These are phyloP conservation scores for Trametes pubescens DNA, from an alignment of 1,284 basidiomycete genomes.

Conservation along the genomic window DNA sequence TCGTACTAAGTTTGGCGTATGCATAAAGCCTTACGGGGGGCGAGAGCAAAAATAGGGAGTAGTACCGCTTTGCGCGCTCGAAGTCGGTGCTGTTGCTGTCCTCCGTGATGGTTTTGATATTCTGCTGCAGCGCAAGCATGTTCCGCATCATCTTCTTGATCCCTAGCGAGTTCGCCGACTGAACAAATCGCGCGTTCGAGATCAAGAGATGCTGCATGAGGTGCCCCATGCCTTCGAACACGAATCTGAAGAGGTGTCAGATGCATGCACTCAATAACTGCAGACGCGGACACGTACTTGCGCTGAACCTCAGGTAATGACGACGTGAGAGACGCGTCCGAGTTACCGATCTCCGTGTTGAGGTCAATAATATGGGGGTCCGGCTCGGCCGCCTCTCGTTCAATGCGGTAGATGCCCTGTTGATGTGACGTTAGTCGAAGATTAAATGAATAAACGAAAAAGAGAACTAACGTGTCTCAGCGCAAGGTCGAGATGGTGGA, in stretches of 20 bases:
- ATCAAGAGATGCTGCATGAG: constrained; percentile 90
- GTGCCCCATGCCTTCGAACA: constrained; percentile 88
- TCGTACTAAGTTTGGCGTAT: neutral
- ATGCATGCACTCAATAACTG: constrained; percentile 3
- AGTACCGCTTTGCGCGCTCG: constrained; percentile 82
- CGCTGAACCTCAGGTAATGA: constrained; percentile 72
- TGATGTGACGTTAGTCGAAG: constrained; percentile 8
- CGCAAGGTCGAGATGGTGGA: constrained; percentile 84
- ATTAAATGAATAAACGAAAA: constrained; percentile 11
- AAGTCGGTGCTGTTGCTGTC: constrained; percentile 74
- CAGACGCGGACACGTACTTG: constrained; percentile 51
- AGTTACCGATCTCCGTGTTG: constrained; percentile 82
- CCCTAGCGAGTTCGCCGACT: constrained; percentile 78
- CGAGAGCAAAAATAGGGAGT: constrained; percentile 76
- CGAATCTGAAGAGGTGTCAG: constrained; percentile 60
- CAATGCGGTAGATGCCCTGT: constrained; percentile 85
- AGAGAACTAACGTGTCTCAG: constrained; percentile 67
- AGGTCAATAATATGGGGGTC: constrained; percentile 92
- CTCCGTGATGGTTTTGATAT: constrained; percentile 81
- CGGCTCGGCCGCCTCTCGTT: constrained; percentile 87
- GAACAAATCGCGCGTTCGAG: constrained; percentile 76
- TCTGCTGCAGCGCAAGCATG: constrained; percentile 92
- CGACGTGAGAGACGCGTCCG: constrained; percentile 74
- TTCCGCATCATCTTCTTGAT: constrained; percentile 92
- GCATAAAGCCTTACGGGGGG: constrained; percentile 66